Evolutionary conservation across 805 yeast species (phyloP).

Genomic region (Cyberlindnera sargentensis): DNA sequence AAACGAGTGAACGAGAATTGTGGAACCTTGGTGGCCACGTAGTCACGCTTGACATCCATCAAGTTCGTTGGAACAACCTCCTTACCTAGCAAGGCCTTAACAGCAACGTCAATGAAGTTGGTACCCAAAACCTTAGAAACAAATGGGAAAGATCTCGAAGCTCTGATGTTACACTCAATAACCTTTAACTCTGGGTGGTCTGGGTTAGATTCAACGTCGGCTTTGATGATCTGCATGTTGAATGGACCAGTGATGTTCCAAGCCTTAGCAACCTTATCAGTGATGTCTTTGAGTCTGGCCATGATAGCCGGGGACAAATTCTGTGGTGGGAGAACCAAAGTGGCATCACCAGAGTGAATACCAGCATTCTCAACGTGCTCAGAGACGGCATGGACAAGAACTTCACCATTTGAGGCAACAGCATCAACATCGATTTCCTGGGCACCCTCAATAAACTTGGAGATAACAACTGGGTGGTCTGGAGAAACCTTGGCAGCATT

Average conservation of each 20-base stretch:
- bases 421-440: constrained; percentile 97
- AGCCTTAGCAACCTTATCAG: constrained; percentile 89
- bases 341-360: constrained; percentile 98
- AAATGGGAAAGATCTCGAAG: constrained; percentile 98
- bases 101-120: constrained; percentile 93
- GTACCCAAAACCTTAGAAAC: constrained; percentile 94
- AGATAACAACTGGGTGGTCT: constrained; percentile 95
- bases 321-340: constrained; percentile 90
- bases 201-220: constrained; percentile 52
- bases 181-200: constrained; percentile 73
- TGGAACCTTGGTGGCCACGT: constrained; percentile 96
- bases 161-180: constrained; percentile 97
- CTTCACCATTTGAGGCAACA: constrained; percentile 84
- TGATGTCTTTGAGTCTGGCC: constrained; percentile 74
- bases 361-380: constrained; percentile 99
- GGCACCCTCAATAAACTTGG: constrained; percentile 93
- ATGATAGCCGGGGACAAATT: constrained; percentile 57
- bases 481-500: constrained; percentile 90
- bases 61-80: constrained; percentile 67
- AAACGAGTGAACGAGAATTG: constrained; percentile 97
- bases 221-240: constrained; percentile 95
- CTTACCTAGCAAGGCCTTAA: constrained; percentile 72
- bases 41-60: constrained; percentile 67
- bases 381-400: constrained; percentile 89
- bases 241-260: constrained; percentile 97